Percentiles rank a stretch among this genome's conserved stretches.
Conservation (phyloP, 306 rosid species). For the Cicer chorassanicum region DNA sequence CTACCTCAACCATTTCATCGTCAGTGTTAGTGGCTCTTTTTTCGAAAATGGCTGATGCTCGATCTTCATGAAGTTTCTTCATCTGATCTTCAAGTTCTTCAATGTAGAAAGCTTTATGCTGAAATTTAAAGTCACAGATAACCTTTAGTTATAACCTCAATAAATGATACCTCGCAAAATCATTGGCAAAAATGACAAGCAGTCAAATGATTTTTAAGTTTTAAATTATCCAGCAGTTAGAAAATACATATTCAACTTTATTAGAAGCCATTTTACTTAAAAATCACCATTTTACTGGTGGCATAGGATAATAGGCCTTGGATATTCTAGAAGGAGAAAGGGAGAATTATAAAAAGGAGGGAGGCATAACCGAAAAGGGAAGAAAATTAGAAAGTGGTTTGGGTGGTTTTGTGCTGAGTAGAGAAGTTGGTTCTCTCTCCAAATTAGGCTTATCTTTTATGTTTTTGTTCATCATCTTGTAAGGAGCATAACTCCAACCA, state of each 20-base stretch:
- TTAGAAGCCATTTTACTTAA: neutral
- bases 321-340: no score
- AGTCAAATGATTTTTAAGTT: constrained; percentile 27
- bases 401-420: no score
- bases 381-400: no score
- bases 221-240: constrained; percentile 2
- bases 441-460: no score
- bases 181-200: constrained; percentile 35
- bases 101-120: constrained; percentile 90
- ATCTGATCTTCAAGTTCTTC: constrained; percentile 96
- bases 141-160: constrained; percentile 32
- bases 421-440: no score
- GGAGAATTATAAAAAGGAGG: no score
- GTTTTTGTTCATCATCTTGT: no score
- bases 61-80: constrained; percentile 81
- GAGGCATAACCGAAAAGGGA: no score
- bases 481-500: no score
- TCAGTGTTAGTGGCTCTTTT: constrained; percentile 73
- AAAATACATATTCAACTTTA: constrained; percentile 23
- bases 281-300: no score
- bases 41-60: constrained; percentile 74
- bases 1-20: constrained; percentile 82
- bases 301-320: no score
- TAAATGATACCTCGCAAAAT: constrained; percentile 15
- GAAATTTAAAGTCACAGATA: constrained; percentile 44